phyloP scores from a whole-genome alignment of 179 eudicot species.

The Nepenthes alata region DNA sequence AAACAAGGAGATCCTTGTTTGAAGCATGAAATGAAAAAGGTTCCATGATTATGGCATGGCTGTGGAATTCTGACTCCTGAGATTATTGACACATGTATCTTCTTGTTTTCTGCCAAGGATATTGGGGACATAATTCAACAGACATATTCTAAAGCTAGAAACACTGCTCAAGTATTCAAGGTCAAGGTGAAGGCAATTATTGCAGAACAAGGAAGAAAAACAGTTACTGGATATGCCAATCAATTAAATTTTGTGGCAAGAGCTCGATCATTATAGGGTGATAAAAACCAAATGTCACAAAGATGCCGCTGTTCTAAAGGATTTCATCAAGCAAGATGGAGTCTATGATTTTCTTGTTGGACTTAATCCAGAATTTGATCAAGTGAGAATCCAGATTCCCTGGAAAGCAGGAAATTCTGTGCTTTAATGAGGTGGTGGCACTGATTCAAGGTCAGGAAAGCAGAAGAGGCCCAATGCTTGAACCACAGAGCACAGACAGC shows the following conservation, averaged over 20 bases:
- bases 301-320: background rate
- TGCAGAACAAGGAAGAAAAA: background rate
- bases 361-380: slow-evolving; percentile 4
- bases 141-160: background rate
- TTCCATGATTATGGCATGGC: slow-evolving; percentile 4
- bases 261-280: slow-evolving; percentile 5
- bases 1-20: background rate
- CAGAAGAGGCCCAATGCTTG: background rate
- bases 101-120: background rate
- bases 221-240: slow-evolving; percentile 2
- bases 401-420: background rate
- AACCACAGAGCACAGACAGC: slow-evolving; percentile 3
- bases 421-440: slow-evolving; percentile 2
- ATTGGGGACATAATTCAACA: background rate
- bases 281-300: slow-evolving; percentile 1
- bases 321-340: slow-evolving; percentile 1
- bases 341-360: slow-evolving; percentile 2
- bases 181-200: background rate
- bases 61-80: background rate
- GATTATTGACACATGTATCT: background rate
- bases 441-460: slow-evolving; percentile 5
- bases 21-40: background rate
- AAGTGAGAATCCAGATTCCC: slow-evolving; percentile 5
- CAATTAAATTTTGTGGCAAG: slow-evolving; percentile 1
- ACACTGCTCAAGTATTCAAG: background rate